A percentile compares a stretch with the other conserved stretches of the same genome.
phyloP scores from a whole-genome alignment of 2,329 filamentous ascomycete genomes.

The Magnaporthales sp. region DNA sequence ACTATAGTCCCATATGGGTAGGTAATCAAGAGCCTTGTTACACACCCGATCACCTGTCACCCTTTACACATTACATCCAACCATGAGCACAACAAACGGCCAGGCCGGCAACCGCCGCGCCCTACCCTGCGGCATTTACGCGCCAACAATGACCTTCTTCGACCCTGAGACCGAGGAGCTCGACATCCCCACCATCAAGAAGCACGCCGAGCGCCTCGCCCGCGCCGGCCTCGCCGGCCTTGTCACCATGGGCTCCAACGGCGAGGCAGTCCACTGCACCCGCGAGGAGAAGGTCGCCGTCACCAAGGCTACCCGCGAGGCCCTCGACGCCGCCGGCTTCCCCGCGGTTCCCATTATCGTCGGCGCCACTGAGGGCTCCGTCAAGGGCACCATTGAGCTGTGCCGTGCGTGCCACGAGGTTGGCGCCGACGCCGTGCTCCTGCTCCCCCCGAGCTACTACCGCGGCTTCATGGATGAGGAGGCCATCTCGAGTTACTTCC shows the following conservation, averaged over 20 bases:
- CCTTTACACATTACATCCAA: background rate
- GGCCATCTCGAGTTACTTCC: slow-evolving; percentile 48
- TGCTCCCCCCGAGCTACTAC: slow-evolving; percentile 81
- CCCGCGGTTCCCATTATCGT: slow-evolving; percentile 69
- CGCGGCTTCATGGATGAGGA: slow-evolving; percentile 66
- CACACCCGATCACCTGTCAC: background rate
- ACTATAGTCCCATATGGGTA: background rate
- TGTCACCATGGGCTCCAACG: slow-evolving; percentile 84
- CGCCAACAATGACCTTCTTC: slow-evolving; percentile 88
- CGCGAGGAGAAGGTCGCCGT: slow-evolving; percentile 68
- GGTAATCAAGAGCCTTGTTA: background rate
- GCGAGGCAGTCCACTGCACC: slow-evolving; percentile 79
- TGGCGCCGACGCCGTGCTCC: slow-evolving; percentile 71
- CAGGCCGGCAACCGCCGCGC: slow-evolving; percentile 36
- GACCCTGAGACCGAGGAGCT: slow-evolving; percentile 75
- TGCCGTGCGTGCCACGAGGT: slow-evolving; percentile 54
- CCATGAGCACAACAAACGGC: slow-evolving; percentile 11
- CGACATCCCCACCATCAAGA: slow-evolving; percentile 70
- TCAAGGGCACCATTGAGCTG: slow-evolving; percentile 70
- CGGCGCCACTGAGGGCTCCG: slow-evolving; percentile 73
- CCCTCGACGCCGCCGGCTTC: slow-evolving; percentile 75
- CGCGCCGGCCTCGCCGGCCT: slow-evolving; percentile 72
- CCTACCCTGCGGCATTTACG: slow-evolving; percentile 76
- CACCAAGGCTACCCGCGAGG: slow-evolving; percentile 69
- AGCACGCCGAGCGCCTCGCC: slow-evolving; percentile 70